Evolutionary conservation across 1,139 yeast species (phyloP).

Genomic region (Saccharomycopsis crataegensis): DNA sequence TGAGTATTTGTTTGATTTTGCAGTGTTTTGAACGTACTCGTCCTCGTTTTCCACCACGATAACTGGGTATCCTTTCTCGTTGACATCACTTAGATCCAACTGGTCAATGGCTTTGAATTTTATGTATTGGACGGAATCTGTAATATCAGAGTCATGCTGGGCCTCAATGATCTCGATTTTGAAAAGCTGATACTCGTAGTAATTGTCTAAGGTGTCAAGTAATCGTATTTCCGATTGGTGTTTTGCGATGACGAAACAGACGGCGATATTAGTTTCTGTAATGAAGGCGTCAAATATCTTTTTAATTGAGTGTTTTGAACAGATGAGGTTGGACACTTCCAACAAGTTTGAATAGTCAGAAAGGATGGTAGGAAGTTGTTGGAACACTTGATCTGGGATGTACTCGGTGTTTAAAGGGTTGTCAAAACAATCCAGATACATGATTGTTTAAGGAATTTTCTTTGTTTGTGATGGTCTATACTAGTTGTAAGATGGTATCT

Average conservation of each 20-base stretch:
- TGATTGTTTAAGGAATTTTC: not conserved
- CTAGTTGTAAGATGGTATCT: no score
- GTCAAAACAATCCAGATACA: slow-evolving; percentile 16
- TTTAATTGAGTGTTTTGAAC: slow-evolving; percentile 8
- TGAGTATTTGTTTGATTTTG: not conserved
- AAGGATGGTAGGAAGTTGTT: not conserved
- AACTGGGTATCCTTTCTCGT: slow-evolving; percentile 8
- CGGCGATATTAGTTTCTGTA: slow-evolving; percentile 8
- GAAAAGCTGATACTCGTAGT: slow-evolving; percentile 1
- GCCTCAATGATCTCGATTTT: slow-evolving; percentile 8
- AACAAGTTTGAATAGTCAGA: slow-evolving; percentile 8
- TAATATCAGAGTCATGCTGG: not conserved
- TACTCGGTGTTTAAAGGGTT: slow-evolving; percentile 12
- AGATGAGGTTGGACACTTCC: slow-evolving; percentile 6
- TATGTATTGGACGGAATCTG: slow-evolving; percentile 3
- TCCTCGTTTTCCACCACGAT: slow-evolving; percentile 8
- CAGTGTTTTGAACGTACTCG: not conserved
- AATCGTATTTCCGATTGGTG: not conserved
- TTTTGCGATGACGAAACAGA: slow-evolving; percentile 6
- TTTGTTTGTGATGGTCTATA: no score
- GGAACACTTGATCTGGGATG: slow-evolving; percentile 5
- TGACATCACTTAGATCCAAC: slow-evolving; percentile 3
- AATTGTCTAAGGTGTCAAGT: not conserved
- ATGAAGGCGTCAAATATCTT: slow-evolving; percentile 13
- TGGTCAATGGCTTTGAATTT: slow-evolving; percentile 2